A percentile compares a stretch with the other conserved stretches of the same genome.
Evolutionary conservation across 2,329 filamentous ascomycete species (phyloP).

Genomic region (Diaporthe eres): DNA sequence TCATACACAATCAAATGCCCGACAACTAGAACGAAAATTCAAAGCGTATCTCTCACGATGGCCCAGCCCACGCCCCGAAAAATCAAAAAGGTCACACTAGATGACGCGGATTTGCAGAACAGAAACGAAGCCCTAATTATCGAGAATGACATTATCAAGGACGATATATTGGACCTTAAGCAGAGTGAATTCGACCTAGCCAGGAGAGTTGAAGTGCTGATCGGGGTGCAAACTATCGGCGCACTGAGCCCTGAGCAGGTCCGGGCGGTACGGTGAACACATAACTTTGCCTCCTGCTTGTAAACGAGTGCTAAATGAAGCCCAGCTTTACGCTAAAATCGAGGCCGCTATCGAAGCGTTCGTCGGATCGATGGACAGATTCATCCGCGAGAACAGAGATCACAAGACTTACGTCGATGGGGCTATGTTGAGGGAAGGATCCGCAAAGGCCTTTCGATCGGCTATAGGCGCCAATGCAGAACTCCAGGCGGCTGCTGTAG

Average conservation of each 20-base stretch:
- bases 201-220: neutral
- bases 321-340: neutral
- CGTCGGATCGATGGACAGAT: neutral
- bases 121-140: neutral
- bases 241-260: neutral
- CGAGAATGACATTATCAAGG: neutral
- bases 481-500: neutral
- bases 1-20: neutral
- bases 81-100: neutral
- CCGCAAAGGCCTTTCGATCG: neutral
- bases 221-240: neutral
- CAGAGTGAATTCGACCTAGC: neutral
- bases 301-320: neutral
- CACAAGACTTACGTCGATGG: neutral
- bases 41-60: neutral
- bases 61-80: too few relatives aligned
- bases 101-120: neutral
- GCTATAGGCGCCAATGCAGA: neutral
- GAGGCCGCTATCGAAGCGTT: neutral
- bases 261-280: neutral
- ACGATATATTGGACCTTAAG: accelerated
- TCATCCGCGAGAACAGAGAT: neutral
- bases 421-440: neutral
- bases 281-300: too few relatives aligned
- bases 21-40: too few relatives aligned